Conservation (phyloP, 2,329 filamentous ascomycete species). For the Sporothrix mexicana region DNA sequence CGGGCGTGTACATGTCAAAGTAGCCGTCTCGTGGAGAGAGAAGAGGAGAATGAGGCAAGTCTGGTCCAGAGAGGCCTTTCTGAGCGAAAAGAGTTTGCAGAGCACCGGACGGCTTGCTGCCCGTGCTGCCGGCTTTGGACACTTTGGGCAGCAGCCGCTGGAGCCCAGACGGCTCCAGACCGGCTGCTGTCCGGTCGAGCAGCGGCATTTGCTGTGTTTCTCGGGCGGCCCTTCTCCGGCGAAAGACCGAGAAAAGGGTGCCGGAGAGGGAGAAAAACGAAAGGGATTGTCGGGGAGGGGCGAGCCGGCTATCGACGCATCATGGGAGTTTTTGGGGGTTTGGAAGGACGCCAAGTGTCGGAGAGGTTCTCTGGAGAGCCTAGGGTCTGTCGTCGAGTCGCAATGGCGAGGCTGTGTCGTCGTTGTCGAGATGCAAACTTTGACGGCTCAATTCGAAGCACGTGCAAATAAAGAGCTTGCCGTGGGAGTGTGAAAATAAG, state of each 20-base stretch:
- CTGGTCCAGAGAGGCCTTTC: conserved; percentile 58
- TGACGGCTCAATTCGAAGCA: not conserved
- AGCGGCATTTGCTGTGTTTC: conserved; percentile 49
- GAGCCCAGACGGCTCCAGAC: conserved; percentile 62
- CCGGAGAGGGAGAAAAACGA: not conserved
- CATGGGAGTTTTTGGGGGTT: not conserved
- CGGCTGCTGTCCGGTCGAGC: conserved; percentile 64
- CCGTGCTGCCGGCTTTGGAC: conserved; percentile 47
- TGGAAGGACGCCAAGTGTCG: no score
- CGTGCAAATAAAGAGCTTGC: not conserved
- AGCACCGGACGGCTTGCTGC: conserved; percentile 48
- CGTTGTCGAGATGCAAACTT: not conserved
- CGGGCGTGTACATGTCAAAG: conserved; percentile 40
- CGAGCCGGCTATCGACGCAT: conserved; percentile 20
- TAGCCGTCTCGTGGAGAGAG: conserved; percentile 40
- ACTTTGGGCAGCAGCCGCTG: conserved; percentile 56
- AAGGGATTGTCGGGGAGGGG: conserved; percentile 1
- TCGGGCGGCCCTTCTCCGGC: no score
- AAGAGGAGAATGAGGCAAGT: no score
- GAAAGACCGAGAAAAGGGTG: not conserved
- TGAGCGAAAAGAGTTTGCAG: conserved; percentile 61
- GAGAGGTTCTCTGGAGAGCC: not conserved
- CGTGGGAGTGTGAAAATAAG: no score
- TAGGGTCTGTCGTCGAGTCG: not conserved
- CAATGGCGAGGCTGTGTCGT: not conserved